Base-by-base conservation (phyloP, 495 filamentous ascomycete species). In the Corynascus novoguineensis region DNA sequence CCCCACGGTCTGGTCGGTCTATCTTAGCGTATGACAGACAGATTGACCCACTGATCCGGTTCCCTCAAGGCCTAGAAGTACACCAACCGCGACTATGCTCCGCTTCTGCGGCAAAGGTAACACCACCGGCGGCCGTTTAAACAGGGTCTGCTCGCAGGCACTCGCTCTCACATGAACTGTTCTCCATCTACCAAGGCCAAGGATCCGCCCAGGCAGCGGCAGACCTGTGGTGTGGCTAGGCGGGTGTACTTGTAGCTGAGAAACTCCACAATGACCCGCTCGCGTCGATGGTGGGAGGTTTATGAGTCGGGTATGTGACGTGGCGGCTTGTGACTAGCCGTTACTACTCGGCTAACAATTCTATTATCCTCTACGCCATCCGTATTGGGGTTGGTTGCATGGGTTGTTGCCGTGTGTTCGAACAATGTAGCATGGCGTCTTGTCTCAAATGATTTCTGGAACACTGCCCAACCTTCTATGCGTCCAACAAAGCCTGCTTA, bases 311-410 rank as follows among this genome's bases (percentile, higher is more conserved):
- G 44, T 34, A 48, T 53, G 61, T 54, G 56, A 70, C 67, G 67
- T 70, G 67, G 67, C 67, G 32, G 57, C 35, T 45, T 53, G 54
- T 68, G 61, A 70, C 49, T 70, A 66, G 67, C 62, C 51, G 45
- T 32, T 25, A 46, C 34, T n/a, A 29, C 29, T 28, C 31, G 32
- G 35, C 27, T 24, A 15, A 45, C 11, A n/a, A 25, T 15, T 14
- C n/a, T 6, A 51, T 24, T 51, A 37, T 29, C 48, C 48, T 22
- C 40, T 40, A 10, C 15, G 17, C 9, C 8, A 10, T 32, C 19
- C 9, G 14, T 29, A 14, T 19, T 12, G n/a, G 27, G 9, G 31
- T 17, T 50, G 48, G 47, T 42, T 25, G 34, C 40, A 53, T 25
- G 46, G 54, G 17, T 47, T 49, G 45, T 31, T 34, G 29, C 29